Evolutionary conservation across 805 yeast genomes (phyloP), one percentile per base, ranked within the genome.

Genomic region (Saccharomycopsis sp.): DNA sequence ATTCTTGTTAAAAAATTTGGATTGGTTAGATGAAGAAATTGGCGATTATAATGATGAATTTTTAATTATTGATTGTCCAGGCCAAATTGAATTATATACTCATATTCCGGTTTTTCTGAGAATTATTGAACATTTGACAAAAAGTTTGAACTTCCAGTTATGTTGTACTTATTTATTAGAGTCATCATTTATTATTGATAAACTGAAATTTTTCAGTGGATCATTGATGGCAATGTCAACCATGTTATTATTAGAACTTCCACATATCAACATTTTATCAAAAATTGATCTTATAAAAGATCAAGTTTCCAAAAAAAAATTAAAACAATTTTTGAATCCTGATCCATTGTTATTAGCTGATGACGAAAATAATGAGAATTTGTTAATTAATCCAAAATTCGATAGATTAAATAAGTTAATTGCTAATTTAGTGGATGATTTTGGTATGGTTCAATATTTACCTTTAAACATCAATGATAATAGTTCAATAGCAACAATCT

Each of bases 151-250:
- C 54, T 89, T 92, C 64, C 81, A 79, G 42, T 63, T 94, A 13
- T 92, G 99, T 64, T 96, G 96, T 19, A 76, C 95, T 0, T 92
- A 92, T 59, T 63, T 92, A 34, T 61, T 92, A 45, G 98, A 92
- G 57, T 95, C 97, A 0, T 89, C 97, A 3, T 92, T 92, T 59
- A 83, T 89, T 34, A 68, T 89, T 42, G 99, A 92, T 58, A 71
- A 76, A 34, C 74, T 95, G 9, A 94, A 94, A 61, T 92, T 87
- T 60, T 92, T 92, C 58, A 80, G 94, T 40, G 99, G 98, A 2
- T 94, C 95, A 0, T 66, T 92, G 44, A 76, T 88, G 56, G 99
- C 99, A 17, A 92, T 92, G 99, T 80, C 94, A 18, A 95, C 98
- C 1, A 92, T 92, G 99, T 85, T 92, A 21, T 66, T 92, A 44